Evolutionary conservation across 805 yeast genomes (phyloP), one percentile per base, ranked within the genome.

Genomic region (Wickerhamia fluorescens): DNA sequence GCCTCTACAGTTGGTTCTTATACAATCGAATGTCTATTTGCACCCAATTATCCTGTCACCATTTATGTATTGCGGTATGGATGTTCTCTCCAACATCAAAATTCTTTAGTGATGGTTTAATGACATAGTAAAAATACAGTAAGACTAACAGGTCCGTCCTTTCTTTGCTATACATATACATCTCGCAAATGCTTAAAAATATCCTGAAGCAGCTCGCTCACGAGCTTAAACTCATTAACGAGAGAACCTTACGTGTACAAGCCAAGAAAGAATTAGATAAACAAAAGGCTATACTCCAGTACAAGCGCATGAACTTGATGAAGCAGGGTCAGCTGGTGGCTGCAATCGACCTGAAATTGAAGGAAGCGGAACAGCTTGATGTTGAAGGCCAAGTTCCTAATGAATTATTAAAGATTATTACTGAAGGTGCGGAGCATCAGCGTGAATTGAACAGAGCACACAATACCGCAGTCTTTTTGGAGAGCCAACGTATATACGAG

Each of bases 401-500:
- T 11, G 28, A 35, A 2, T 35, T 51, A 24, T 24, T 57, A 14
- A 37, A 47, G 5, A 53, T 47, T 21, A 37, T 62, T 14, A 42
- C 49, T 20, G 23, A 12, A 5, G 30, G 25, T 9, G 42, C 41
- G 13, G 47, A 46, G 4, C 7, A 20, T 2, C 27, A 22, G 19
- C 29, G 30, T 3, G 27, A 29, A 12, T 37, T 31, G 42, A 40
- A 54, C 19, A 76, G 78, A 44, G 54, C 79, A 26, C 41, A 50
- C n/a, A 87, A 83, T 45, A 67, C 82, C 9, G 59, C 72, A 4
- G 58, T 66, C 7, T 89, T 74, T 48, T 58, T 89, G 30, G 63
- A 66, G 29, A 73, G 78, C 37, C 96, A 89, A 53, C 66, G 92
- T 39, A 73, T 66, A 8, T 89, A 86, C 56, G 75, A 74, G 36